These are phyloP conservation scores for Sordariomycetes sp. DNA, from an alignment of 2,329 filamentous ascomycete species.

Conservation along the genomic window DNA sequence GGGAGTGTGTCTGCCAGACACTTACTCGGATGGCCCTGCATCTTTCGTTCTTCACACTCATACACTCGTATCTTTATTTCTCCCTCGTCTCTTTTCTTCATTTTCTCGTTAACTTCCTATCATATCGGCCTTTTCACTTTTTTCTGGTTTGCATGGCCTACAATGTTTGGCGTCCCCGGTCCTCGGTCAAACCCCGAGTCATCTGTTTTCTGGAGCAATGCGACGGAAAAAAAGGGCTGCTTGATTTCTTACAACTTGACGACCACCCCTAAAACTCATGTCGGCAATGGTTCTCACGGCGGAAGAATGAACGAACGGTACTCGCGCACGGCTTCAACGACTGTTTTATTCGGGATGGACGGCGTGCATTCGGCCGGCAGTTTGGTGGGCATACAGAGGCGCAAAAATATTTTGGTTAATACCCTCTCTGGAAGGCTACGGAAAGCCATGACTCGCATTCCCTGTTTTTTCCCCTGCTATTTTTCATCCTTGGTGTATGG, in stretches of 20 bases:
- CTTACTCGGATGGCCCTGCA: neutral
- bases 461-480: neutral
- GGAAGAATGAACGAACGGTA: neutral
- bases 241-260: constrained; percentile 3
- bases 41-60: constrained; percentile 1
- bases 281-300: constrained; percentile 1
- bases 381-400: neutral
- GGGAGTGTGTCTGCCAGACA: neutral
- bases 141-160: constrained; percentile 5
- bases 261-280: constrained; percentile 1
- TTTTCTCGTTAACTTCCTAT: neutral
- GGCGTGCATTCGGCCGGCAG: constrained; percentile 2
- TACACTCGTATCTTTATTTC: neutral
- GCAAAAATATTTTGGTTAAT: constrained; percentile 2
- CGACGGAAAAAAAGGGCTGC: constrained; percentile 3
- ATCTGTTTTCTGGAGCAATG: constrained; percentile 5
- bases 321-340: neutral
- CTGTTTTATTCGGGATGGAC: neutral
- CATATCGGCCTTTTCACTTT: constrained; percentile 1
- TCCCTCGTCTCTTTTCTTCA: neutral
- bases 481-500: neutral
- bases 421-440: constrained; percentile 1
- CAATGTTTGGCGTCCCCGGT: constrained; percentile 5
- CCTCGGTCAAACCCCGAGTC: constrained; percentile 4
- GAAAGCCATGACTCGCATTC: neutral